These are phyloP conservation scores for Chrysosporium queenslandicum DNA, from an alignment of 2,329 filamentous ascomycete genomes.

Conservation along the genomic window DNA sequence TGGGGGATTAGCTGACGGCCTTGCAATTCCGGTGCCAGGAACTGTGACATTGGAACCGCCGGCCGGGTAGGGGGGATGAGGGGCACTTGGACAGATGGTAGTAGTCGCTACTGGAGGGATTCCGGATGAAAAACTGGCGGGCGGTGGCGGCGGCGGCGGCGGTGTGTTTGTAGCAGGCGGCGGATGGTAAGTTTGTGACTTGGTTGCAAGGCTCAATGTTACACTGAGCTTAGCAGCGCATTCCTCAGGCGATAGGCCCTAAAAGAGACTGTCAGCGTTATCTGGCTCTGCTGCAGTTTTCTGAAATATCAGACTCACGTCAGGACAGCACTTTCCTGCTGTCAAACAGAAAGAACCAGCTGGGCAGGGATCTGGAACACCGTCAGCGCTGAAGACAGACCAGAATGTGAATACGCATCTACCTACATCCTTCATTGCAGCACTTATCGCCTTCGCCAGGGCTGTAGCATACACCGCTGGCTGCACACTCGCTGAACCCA, in stretches of 20 bases:
- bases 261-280: neutral
- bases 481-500: conserved; percentile 15
- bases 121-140: neutral
- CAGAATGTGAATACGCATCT: neutral
- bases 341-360: conserved; percentile 16
- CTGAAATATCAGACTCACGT: conserved; percentile 6
- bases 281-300: neutral
- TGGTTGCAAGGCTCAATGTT: neutral
- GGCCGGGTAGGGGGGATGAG: conserved; percentile 1
- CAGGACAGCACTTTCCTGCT: conserved; percentile 17
- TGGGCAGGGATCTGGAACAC: conserved; percentile 16
- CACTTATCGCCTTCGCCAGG: conserved; percentile 18
- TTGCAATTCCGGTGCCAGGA: neutral
- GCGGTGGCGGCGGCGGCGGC: neutral
- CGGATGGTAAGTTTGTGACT: neutral
- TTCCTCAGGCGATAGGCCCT: conserved; percentile 13
- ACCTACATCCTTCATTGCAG: conserved; percentile 20
- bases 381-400: neutral
- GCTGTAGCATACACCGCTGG: conserved; percentile 16
- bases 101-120: neutral
- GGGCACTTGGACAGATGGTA: conserved; percentile 1
- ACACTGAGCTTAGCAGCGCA: conserved; percentile 15
- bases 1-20: neutral
- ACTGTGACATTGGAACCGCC: neutral
- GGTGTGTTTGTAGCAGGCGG: conserved; percentile 4